A percentile compares a stretch with the other conserved stretches of the same genome.
Conservation (phyloP, 257 asterid species). For the Solanum medicagineum region DNA sequence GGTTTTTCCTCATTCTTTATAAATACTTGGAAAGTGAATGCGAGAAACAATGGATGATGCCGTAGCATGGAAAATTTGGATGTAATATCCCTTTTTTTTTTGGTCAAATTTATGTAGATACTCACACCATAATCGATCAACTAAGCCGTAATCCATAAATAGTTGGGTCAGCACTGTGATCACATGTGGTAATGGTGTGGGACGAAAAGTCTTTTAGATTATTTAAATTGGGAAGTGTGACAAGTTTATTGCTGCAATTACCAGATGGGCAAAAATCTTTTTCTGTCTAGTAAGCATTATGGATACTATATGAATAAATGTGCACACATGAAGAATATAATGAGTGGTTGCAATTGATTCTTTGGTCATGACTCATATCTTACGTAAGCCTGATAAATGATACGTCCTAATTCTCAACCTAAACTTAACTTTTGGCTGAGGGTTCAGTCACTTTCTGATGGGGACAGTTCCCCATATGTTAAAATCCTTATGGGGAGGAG, state of each 20-base stretch:
- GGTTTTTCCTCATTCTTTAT: constrained; percentile 26
- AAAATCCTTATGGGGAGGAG: neutral
- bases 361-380: neutral
- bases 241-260: neutral
- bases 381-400: neutral
- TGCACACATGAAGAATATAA: neutral
- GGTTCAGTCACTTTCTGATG: neutral
- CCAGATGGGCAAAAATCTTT: neutral
- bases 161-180: neutral
- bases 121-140: neutral
- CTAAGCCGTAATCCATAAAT: neutral
- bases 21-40: neutral
- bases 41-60: neutral
- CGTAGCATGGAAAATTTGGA: neutral
- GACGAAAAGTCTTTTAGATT: neutral
- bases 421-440: neutral
- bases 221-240: neutral
- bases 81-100: neutral
- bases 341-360: neutral
- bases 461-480: neutral
- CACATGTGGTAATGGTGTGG: neutral
- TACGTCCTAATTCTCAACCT: neutral
- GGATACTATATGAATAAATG: neutral
- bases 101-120: neutral
- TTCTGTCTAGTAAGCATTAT: neutral